Conservation (phyloP, 257 asterid genomes). For the Echium plantagineum region DNA sequence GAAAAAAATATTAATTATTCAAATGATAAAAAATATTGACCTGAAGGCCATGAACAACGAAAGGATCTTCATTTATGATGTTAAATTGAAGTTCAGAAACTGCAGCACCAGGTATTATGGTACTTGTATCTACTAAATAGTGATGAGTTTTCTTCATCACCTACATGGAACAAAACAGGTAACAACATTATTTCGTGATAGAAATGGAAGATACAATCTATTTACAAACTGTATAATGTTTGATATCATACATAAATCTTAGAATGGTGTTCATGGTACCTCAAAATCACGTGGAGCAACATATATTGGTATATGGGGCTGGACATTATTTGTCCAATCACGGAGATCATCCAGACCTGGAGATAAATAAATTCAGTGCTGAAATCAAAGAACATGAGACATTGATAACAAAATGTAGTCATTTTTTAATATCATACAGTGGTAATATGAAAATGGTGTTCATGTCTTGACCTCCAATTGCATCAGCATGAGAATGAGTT, state of each 20-base stretch:
- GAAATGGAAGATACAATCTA: not conserved
- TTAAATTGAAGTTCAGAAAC: conserved; percentile 85
- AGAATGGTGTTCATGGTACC: conserved; percentile 29
- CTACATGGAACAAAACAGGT: conserved; percentile 27
- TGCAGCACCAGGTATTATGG: conserved; percentile 77
- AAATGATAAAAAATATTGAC: conserved; percentile 23
- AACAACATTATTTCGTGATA: not conserved
- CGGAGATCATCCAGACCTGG: conserved; percentile 97
- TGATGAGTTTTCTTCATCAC: conserved; percentile 97
- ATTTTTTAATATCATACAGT: conserved; percentile 18
- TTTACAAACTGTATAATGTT: not conserved
- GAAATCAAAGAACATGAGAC: conserved; percentile 2
- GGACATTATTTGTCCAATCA: conserved; percentile 98
- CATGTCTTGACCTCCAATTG: conserved; percentile 90
- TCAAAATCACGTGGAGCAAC: conserved; percentile 91
- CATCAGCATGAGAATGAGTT: conserved; percentile 99
- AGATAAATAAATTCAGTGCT: conserved; percentile 9
- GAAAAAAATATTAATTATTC: not conserved
- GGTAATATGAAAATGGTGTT: conserved; percentile 19
- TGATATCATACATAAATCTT: not conserved
- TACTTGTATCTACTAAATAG: conserved; percentile 77
- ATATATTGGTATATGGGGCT: conserved; percentile 71
- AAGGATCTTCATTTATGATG: conserved; percentile 70
- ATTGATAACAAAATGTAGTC: not conserved
- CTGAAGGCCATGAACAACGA: conserved; percentile 57